These are phyloP conservation scores for Pleomassaria siparia DNA, from an alignment of 2,329 filamentous ascomycete genomes.

Conservation along the genomic window DNA sequence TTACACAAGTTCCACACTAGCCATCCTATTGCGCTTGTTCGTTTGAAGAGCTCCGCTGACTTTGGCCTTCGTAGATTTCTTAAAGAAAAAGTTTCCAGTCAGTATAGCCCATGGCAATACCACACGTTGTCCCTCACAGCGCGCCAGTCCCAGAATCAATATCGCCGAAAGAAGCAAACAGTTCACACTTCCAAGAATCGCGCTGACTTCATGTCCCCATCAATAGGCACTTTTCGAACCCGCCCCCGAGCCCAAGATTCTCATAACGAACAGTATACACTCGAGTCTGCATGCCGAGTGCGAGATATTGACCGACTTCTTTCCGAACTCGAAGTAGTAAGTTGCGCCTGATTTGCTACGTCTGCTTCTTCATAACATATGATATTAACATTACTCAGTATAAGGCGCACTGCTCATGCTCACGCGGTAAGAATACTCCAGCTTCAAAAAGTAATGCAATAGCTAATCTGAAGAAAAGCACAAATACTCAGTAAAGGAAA, in stretches of 20 bases:
- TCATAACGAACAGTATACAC: constrained; percentile 89
- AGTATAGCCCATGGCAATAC: no score
- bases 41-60: no score
- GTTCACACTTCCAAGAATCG: no score
- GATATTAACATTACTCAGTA: constrained; percentile 41
- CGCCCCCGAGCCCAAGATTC: constrained; percentile 72
- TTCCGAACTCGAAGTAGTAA: constrained; percentile 71
- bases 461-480: no score
- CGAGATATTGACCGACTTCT: constrained; percentile 73
- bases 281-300: constrained; percentile 85
- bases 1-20: no score
- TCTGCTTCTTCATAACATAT: not conserved
- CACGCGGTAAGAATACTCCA: no score
- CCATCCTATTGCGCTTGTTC: no score
- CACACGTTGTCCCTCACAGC: no score
- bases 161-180: no score
- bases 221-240: constrained; percentile 58
- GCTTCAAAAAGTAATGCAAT: no score
- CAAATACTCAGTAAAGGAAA: constrained; percentile 91
- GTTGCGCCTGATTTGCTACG: not conserved
- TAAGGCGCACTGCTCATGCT: constrained; percentile 78
- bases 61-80: constrained; percentile 61
- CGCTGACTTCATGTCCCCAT: no score
- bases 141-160: no score
- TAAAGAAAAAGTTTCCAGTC: constrained; percentile 64